phyloP scores from a whole-genome alignment of 257 asterid genomes.

The Nicotiana knightiana region DNA sequence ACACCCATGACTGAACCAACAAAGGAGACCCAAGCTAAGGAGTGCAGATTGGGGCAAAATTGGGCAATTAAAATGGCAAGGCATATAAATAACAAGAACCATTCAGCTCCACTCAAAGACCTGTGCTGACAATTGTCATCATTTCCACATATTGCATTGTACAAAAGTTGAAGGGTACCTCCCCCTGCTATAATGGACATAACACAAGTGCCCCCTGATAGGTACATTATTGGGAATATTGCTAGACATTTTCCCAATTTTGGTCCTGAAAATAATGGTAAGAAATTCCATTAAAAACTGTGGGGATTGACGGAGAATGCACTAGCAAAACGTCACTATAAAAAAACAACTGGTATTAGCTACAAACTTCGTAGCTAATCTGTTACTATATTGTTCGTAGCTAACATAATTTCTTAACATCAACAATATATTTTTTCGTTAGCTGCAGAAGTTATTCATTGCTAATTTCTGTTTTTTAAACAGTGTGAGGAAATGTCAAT shows the following conservation, averaged over 20 bases:
- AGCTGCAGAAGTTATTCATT: too few relatives aligned
- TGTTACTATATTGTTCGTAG: too few relatives aligned
- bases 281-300: not conserved
- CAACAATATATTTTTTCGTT: too few relatives aligned
- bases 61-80: conserved; percentile 41
- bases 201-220: conserved; percentile 58
- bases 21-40: conserved; percentile 33
- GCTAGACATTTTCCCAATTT: conserved; percentile 53
- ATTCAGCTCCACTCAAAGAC: conserved; percentile 32
- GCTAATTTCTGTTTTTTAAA: too few relatives aligned
- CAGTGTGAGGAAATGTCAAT: too few relatives aligned
- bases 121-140: conserved; percentile 13
- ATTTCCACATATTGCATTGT: conserved; percentile 19
- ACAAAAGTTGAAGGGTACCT: conserved; percentile 29
- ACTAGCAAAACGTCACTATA: not conserved
- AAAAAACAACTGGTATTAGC: too few relatives aligned
- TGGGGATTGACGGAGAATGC: not conserved
- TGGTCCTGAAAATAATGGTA: conserved; percentile 31
- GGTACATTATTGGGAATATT: conserved; percentile 60
- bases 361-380: too few relatives aligned
- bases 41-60: conserved; percentile 54
- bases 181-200: conserved; percentile 53
- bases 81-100: conserved; percentile 54
- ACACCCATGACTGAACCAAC: conserved; percentile 49
- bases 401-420: too few relatives aligned